These are phyloP conservation scores for Hypoxylon sp. DNA, from an alignment of 2,329 filamentous ascomycete genomes.

Conservation along the genomic window DNA sequence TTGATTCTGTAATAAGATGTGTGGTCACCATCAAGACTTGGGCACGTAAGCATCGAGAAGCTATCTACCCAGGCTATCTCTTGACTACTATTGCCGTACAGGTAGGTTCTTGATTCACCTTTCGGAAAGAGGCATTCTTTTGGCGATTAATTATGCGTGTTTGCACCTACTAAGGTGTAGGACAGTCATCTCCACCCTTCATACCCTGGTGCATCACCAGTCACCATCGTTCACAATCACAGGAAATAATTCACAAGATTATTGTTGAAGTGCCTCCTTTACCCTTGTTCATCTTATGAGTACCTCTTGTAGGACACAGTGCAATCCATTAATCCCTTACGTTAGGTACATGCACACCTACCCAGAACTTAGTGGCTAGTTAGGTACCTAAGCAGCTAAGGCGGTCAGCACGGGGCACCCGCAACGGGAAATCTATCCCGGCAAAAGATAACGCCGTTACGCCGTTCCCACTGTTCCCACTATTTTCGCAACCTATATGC, in stretches of 20 bases:
- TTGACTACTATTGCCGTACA: too few relatives aligned
- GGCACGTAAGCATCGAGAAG: too few relatives aligned
- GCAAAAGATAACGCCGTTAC: constrained; percentile 25
- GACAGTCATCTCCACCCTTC: not conserved
- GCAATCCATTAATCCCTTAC: not conserved
- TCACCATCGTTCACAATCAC: not conserved
- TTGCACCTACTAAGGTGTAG: not conserved
- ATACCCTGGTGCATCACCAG: not conserved
- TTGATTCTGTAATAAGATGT: too few relatives aligned
- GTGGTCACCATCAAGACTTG: too few relatives aligned
- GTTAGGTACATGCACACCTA: not conserved
- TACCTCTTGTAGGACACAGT: too few relatives aligned
- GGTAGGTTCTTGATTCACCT: not conserved
- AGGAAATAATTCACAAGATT: not conserved
- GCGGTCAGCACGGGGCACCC: not conserved
- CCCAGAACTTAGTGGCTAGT: not conserved
- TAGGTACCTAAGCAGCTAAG: not conserved
- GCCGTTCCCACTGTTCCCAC: not conserved
- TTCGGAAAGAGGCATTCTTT: not conserved
- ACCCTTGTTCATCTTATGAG: too few relatives aligned
- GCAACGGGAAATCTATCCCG: constrained; percentile 16
- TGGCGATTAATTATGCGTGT: not conserved
- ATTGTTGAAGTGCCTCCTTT: too few relatives aligned
- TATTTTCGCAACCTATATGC: constrained; percentile 15
- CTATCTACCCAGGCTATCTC: not conserved